Percentiles rank a stretch among this genome's conserved stretches.
phyloP scores from a whole-genome alignment of 179 eudicot species.

The Heliamphora pulchella region DNA sequence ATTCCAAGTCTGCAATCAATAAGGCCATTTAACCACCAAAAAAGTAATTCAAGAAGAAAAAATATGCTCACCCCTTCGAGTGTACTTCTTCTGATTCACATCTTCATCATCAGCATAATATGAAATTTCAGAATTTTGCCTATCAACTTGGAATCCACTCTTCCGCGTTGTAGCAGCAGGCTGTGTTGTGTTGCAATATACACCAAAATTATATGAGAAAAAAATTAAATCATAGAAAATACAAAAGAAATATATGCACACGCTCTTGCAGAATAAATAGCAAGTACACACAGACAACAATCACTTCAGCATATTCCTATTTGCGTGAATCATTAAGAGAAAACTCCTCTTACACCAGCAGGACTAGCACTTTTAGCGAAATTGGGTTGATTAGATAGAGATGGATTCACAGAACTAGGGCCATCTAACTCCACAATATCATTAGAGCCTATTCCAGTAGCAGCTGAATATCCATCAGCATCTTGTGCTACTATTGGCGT shows the following conservation, averaged over 20 bases:
- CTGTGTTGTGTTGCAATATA: conserved; percentile 32
- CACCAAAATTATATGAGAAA: conserved; percentile 10
- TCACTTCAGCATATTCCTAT: background rate
- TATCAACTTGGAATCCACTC: conserved; percentile 56
- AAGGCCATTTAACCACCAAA: background rate
- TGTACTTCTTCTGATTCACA: conserved; percentile 70
- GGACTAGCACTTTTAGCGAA: conserved; percentile 65
- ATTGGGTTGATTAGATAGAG: conserved; percentile 41
- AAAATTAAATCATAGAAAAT: background rate
- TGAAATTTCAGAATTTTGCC: conserved; percentile 74
- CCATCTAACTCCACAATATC: conserved; percentile 67
- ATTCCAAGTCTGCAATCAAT: background rate
- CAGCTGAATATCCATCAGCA: conserved; percentile 25
- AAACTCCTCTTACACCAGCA: conserved; percentile 51
- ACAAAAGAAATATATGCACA: conserved; percentile 8
- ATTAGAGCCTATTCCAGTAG: conserved; percentile 29
- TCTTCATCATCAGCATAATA: conserved; percentile 97
- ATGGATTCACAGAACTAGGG: conserved; percentile 32
- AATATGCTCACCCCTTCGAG: conserved; percentile 53
- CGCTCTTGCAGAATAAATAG: background rate
- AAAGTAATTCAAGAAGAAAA: conserved; percentile 10
- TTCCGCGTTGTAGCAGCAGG: conserved; percentile 88
- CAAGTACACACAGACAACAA: conserved; percentile 3
- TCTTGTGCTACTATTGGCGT: conserved; percentile 13
- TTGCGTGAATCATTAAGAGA: background rate